Evolutionary conservation across 768 basidiomycete species (phyloP).

Genomic region (Lentinus tigrinus): DNA sequence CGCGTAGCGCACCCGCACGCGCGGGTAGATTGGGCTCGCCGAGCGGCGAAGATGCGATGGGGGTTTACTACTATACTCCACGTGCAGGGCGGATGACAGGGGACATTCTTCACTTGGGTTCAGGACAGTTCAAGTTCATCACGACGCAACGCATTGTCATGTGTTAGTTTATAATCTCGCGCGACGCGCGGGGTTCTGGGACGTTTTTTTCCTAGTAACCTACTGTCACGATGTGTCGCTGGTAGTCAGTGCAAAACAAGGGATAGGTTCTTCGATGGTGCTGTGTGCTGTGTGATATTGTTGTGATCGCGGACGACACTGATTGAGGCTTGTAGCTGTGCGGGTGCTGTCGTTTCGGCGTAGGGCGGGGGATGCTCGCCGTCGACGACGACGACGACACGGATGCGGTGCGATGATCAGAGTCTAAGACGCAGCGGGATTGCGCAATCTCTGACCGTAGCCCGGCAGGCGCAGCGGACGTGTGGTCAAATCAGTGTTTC

Average conservation of each 20-base stretch:
- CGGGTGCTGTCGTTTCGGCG: no score
- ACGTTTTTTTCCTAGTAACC: neutral
- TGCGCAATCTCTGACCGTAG: no score
- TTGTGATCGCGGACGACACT: no score
- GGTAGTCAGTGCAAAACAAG: neutral
- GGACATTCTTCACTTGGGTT: neutral
- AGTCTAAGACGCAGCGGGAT: no score
- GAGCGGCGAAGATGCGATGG: neutral
- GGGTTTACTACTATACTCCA: neutral
- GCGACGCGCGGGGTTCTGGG: conserved; percentile 2
- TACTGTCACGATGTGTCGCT: neutral
- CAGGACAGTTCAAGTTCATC: neutral
- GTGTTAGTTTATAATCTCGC: neutral
- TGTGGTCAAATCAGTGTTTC: no score
- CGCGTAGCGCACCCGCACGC: conserved; percentile 1
- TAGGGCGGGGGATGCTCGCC: no score
- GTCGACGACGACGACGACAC: no score
- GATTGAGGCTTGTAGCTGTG: no score
- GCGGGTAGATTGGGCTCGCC: conserved; percentile 17
- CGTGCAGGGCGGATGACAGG: neutral
- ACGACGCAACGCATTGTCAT: neutral
- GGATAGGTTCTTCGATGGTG: neutral
- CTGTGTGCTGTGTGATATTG: neutral
- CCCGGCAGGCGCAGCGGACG: no score
- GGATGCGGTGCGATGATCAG: no score